These are phyloP conservation scores for Macrolepiota fuliginosa DNA, from an alignment of 768 basidiomycete species.

Conservation along the genomic window DNA sequence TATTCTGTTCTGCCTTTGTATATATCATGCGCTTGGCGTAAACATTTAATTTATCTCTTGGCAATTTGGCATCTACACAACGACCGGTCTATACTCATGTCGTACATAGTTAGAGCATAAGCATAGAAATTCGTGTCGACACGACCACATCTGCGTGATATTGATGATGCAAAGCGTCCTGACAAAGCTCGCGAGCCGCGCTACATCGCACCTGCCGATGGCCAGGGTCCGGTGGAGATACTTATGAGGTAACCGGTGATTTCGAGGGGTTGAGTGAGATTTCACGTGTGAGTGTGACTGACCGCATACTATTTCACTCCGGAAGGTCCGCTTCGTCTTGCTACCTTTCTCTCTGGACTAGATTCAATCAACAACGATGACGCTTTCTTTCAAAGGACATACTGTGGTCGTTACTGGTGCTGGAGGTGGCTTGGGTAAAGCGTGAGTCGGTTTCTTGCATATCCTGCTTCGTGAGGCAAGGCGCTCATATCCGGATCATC, in stretches of 20 bases:
- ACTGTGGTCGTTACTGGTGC: constrained; percentile 96
- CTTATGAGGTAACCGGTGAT: not conserved
- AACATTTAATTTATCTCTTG: constrained; percentile 27
- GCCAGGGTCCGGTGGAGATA: not conserved
- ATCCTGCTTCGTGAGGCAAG: not conserved
- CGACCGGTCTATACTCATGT: not conserved
- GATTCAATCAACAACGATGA: constrained; percentile 31
- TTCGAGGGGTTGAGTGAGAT: not conserved
- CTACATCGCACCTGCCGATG: not conserved
- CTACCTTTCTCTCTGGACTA: constrained; percentile 3
- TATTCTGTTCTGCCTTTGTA: constrained; percentile 28
- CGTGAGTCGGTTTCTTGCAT: constrained; percentile 48
- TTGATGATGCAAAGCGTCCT: not conserved
- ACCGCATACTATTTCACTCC: not conserved
- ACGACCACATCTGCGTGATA: not conserved
- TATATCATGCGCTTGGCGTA: constrained; percentile 33
- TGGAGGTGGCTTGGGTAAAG: constrained; percentile 90
- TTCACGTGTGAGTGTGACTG: not conserved
- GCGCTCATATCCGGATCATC: constrained; percentile 10
- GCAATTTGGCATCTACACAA: not conserved
- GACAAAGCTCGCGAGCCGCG: not conserved
- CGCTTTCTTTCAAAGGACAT: constrained; percentile 79
- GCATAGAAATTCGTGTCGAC: not conserved
- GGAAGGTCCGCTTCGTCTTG: not conserved
- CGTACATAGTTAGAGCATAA: not conserved